A percentile compares a stretch with the other conserved stretches of the same genome.
Evolutionary conservation across 1,139 yeast species (phyloP).

Genomic region (Suhomyces taliae): DNA sequence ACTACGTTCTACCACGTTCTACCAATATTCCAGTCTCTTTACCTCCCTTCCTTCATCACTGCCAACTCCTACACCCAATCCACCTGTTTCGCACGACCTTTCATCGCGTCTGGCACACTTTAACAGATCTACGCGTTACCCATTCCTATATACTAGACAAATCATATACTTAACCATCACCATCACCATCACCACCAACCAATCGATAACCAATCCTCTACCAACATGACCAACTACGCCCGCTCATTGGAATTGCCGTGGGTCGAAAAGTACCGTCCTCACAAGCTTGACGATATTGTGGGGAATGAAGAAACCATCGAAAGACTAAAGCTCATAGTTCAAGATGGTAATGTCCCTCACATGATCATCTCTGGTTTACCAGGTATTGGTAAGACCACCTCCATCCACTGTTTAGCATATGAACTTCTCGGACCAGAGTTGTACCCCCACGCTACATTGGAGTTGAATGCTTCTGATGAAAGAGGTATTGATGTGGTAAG

Average conservation of each 20-base stretch:
- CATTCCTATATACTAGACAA: too few species aligned
- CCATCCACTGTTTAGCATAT: constrained; percentile 85
- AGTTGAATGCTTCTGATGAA: constrained; percentile 59
- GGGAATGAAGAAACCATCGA: constrained; percentile 92
- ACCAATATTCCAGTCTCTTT: too few species aligned
- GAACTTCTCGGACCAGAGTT: constrained; percentile 71
- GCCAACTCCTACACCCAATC: too few species aligned
- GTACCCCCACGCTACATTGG: constrained; percentile 82
- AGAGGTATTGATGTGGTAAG: constrained; percentile 53
- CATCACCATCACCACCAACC: not conserved
- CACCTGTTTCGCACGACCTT: too few species aligned
- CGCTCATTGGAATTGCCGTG: constrained; percentile 50
- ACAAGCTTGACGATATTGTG: constrained; percentile 74
- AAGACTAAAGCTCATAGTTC: constrained; percentile 77
- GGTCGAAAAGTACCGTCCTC: constrained; percentile 96
- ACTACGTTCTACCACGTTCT: too few species aligned
- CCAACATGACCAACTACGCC: constrained; percentile 21
- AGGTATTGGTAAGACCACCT: constrained; percentile 96
- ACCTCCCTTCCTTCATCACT: too few species aligned
- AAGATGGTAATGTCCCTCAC: constrained; percentile 96
- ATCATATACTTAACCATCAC: not conserved
- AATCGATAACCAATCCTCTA: not conserved
- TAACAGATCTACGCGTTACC: too few species aligned
- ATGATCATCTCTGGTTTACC: constrained; percentile 92
- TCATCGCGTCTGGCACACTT: too few species aligned